Conservation (phyloP, 106 monocot genomes). For the Dendrobium huoshanense region DNA sequence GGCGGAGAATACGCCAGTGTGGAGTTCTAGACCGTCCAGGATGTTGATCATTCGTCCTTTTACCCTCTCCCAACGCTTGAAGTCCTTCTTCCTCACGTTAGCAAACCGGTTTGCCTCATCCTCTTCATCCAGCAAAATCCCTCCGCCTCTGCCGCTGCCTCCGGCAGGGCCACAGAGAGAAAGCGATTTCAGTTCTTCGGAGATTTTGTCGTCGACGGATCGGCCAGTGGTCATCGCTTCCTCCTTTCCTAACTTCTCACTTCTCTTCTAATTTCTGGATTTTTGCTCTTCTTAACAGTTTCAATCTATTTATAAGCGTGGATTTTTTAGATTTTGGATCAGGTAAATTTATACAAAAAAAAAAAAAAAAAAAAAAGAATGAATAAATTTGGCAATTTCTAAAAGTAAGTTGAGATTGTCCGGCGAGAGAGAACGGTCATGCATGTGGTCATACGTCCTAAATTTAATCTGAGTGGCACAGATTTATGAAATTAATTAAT, state of each 20-base stretch:
- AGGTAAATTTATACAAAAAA: too few species aligned
- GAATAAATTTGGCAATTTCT: too few species aligned
- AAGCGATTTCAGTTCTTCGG: neutral
- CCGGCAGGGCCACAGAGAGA: neutral
- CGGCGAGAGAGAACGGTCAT: too few species aligned
- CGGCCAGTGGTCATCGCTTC: neutral
- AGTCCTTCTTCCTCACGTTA: constrained; percentile 43
- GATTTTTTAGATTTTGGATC: too few species aligned
- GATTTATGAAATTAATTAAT: too few species aligned
- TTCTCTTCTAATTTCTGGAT: neutral
- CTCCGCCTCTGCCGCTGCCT: neutral
- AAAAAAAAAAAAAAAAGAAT: too few species aligned
- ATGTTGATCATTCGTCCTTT: constrained; percentile 34
- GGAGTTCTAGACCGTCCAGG: constrained; percentile 52
- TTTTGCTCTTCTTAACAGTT: too few species aligned
- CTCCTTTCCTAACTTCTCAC: neutral
- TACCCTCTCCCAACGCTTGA: constrained; percentile 38
- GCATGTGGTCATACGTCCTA: too few species aligned
- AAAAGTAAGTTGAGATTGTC: too few species aligned
- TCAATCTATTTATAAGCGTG: too few species aligned
- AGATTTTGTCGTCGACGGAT: neutral
- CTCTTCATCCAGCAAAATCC: constrained; percentile 7
- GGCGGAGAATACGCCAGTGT: constrained; percentile 37
- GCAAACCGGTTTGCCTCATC: constrained; percentile 17
- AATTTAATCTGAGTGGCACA: too few species aligned